Percentiles rank a stretch among this genome's conserved stretches.
phyloP scores from a whole-genome alignment of 805 yeast species.

The Monosporozyma yasuniensis region DNA sequence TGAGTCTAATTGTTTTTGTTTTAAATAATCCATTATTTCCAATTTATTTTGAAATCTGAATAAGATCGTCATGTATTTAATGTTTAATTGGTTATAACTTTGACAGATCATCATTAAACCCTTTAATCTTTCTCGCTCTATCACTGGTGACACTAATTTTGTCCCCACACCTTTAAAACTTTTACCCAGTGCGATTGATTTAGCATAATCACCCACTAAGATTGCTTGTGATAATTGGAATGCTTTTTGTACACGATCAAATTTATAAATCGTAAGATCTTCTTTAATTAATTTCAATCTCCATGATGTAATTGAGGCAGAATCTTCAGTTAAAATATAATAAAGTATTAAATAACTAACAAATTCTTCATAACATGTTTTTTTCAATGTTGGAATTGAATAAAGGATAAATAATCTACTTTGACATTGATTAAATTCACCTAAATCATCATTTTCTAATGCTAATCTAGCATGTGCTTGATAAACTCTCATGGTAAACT shows the following conservation, averaged over 20 bases:
- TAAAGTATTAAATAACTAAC: constrained; percentile 66
- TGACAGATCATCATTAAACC: constrained; percentile 48
- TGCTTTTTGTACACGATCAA: constrained; percentile 20
- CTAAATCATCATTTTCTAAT: constrained; percentile 71
- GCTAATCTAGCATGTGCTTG: constrained; percentile 86
- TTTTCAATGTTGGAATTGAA: constrained; percentile 31
- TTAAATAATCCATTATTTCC: constrained; percentile 38
- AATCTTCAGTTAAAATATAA: constrained; percentile 62
- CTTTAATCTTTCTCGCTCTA: constrained; percentile 48
- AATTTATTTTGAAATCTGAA: constrained; percentile 34
- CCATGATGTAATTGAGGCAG: constrained; percentile 22
- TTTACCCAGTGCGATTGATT: constrained; percentile 39
- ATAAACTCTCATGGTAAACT: constrained; percentile 70
- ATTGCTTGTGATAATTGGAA: constrained; percentile 28
- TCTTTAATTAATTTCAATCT: constrained; percentile 16
- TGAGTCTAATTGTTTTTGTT: constrained; percentile 31
- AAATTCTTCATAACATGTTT: constrained; percentile 47
- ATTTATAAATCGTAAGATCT: constrained; percentile 9
- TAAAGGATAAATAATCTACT: constrained; percentile 65
- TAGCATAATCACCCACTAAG: constrained; percentile 41
- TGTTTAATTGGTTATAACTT: constrained; percentile 43
- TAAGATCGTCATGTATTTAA: constrained; percentile 32
- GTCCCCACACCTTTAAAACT: constrained; percentile 36
- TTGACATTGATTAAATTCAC: constrained; percentile 94
- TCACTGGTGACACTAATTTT: constrained; percentile 43